A percentile compares a stretch with the other conserved stretches of the same genome.
Conservation (phyloP, 306 rosid genomes). For the Biancaea sappan region DNA sequence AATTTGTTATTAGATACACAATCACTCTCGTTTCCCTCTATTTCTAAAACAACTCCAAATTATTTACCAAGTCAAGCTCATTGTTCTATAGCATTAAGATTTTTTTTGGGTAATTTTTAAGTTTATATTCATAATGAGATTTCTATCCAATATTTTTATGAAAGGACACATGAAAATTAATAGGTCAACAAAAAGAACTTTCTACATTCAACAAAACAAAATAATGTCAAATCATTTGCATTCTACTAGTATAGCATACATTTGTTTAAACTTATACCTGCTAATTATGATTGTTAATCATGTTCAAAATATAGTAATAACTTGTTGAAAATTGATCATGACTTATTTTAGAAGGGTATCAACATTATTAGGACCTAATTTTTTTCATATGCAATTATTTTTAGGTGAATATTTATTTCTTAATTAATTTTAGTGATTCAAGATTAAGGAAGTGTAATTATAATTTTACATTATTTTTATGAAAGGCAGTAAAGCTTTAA, state of each 20-base stretch:
- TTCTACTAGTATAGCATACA: background rate
- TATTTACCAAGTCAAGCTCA: background rate
- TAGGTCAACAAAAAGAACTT: background rate
- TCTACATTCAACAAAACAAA: background rate
- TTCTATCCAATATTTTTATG: background rate
- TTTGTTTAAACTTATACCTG: background rate
- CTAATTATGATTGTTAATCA: constrained; percentile 1
- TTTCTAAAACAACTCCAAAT: background rate
- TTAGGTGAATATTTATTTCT: background rate
- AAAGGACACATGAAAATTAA: background rate
- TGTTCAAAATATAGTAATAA: constrained; percentile 5
- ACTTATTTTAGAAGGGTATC: constrained; percentile 1
- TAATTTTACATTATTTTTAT: too few relatives aligned
- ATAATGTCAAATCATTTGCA: constrained; percentile 10
- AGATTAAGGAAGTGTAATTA: too few relatives aligned
- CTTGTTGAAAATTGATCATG: constrained; percentile 12
- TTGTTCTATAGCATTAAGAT: too few relatives aligned
- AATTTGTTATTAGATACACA: background rate
- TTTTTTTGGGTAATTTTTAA: too few relatives aligned
- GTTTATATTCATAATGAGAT: too few relatives aligned
- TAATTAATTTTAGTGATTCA: background rate
- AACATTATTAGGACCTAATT: background rate
- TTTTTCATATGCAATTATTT: background rate
- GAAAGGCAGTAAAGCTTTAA: too few relatives aligned
- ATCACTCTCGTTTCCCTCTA: background rate